These are phyloP conservation scores for Apiospora aurea DNA, from an alignment of 2,329 filamentous ascomycete genomes.

Conservation along the genomic window DNA sequence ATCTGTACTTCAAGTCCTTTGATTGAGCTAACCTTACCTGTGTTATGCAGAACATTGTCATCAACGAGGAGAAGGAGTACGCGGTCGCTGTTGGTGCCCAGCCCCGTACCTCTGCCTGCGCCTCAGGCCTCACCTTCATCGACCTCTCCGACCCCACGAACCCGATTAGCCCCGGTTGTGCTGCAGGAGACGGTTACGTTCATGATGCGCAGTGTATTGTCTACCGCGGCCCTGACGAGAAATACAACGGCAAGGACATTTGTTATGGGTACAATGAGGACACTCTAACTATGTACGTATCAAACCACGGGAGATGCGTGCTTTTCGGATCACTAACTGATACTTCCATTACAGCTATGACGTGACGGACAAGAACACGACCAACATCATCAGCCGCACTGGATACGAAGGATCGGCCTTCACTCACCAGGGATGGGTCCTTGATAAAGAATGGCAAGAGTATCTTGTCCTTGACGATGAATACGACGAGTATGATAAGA, in stretches of 20 bases:
- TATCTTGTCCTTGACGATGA: constrained; percentile 62
- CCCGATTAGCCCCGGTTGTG: constrained; percentile 60
- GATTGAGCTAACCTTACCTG: not conserved
- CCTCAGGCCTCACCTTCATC: constrained; percentile 56
- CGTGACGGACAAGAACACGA: constrained; percentile 55
- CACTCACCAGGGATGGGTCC: constrained; percentile 65
- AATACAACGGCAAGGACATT: constrained; percentile 57
- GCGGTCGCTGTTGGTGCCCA: constrained; percentile 52
- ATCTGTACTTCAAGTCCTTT: not conserved
- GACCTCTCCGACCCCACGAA: constrained; percentile 62
- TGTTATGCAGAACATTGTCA: constrained; percentile 56
- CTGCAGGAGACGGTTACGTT: constrained; percentile 62
- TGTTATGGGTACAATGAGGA: constrained; percentile 65
- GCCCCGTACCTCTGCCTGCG: constrained; percentile 52
- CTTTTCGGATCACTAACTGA: not conserved
- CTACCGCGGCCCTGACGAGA: constrained; percentile 57
- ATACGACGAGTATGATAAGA: constrained; percentile 54
- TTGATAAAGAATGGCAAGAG: constrained; percentile 52
- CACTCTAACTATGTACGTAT: constrained; percentile 51
- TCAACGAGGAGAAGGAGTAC: constrained; percentile 56
- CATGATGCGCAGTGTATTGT: constrained; percentile 63
- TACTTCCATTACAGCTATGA: constrained; percentile 46
- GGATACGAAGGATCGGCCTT: constrained; percentile 63
- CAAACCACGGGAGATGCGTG: not conserved
- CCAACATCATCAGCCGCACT: constrained; percentile 57